Evolutionary conservation across 2,329 filamentous ascomycete species (phyloP).

Genomic region (Rhexocercosporidium sp.): DNA sequence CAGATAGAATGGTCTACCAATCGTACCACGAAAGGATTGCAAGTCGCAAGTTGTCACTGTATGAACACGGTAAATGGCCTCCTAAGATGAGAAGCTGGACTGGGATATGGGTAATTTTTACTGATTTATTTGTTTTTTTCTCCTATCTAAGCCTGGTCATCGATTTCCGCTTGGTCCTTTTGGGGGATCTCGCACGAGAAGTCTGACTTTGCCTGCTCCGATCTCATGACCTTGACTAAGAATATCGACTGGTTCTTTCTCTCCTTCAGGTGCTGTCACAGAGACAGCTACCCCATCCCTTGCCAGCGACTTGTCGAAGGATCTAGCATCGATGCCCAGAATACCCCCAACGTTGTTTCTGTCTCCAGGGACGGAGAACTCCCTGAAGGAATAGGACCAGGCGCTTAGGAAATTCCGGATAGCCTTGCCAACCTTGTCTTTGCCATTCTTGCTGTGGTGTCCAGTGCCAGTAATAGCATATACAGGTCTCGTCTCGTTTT

Average conservation of each 20-base stretch:
- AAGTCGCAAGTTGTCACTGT: background rate
- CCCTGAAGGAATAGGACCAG: slow-evolving; percentile 93
- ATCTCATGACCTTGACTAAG: slow-evolving; percentile 71
- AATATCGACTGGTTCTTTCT: slow-evolving; percentile 56
- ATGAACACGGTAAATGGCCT: background rate
- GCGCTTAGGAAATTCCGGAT: slow-evolving; percentile 91
- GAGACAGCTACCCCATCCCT: slow-evolving; percentile 47
- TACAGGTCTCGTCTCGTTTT: slow-evolving; percentile 72
- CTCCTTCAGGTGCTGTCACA: slow-evolving; percentile 34
- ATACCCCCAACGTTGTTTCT: slow-evolving; percentile 81
- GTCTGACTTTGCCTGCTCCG: slow-evolving; percentile 68
- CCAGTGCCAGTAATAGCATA: slow-evolving; percentile 98
- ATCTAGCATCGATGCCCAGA: slow-evolving; percentile 69
- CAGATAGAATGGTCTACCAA: too few species aligned
- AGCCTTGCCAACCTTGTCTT: slow-evolving; percentile 97
- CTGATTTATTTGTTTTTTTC: slow-evolving; percentile 36
- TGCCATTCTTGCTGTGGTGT: slow-evolving; percentile 97
- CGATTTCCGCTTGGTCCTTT: slow-evolving; percentile 39
- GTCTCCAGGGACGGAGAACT: slow-evolving; percentile 97
- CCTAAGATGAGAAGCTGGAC: background rate
- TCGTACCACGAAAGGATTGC: too few species aligned
- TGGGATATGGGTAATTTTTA: slow-evolving; percentile 25
- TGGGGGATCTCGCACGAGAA: slow-evolving; percentile 60
- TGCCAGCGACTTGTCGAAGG: slow-evolving; percentile 66
- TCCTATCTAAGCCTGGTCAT: slow-evolving; percentile 33